Evolutionary conservation across 2,329 filamentous ascomycete species (phyloP).

Genomic region (Alternaria ventricosa): DNA sequence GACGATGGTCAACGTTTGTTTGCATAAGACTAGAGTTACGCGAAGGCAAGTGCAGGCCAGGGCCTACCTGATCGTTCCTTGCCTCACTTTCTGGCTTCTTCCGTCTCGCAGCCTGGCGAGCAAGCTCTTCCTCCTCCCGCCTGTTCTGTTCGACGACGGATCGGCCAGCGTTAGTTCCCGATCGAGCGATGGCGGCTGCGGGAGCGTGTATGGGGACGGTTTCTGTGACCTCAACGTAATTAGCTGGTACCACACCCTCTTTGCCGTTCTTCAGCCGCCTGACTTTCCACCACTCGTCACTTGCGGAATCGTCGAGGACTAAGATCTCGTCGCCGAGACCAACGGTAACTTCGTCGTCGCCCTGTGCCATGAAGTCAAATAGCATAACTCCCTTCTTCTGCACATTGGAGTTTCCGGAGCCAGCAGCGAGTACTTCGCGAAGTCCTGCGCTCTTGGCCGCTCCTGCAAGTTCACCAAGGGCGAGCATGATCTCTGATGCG

Average conservation of each 20-base stretch:
- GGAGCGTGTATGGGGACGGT: slow-evolving; percentile 61
- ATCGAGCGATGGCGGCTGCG: slow-evolving; percentile 55
- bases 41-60: slow-evolving; percentile 75
- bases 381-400: slow-evolving; percentile 86
- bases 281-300: slow-evolving; percentile 99
- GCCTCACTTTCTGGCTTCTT: slow-evolving; percentile 62
- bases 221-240: slow-evolving; percentile 89
- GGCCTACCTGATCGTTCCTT: slow-evolving; percentile 74
- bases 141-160: slow-evolving; percentile 79
- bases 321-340: slow-evolving; percentile 88
- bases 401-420: slow-evolving; percentile 63
- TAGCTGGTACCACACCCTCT: slow-evolving; percentile 94
- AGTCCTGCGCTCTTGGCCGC: slow-evolving; percentile 83
- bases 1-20: slow-evolving; percentile 70
- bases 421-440: slow-evolving; percentile 83
- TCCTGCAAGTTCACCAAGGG: slow-evolving; percentile 87
- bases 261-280: slow-evolving; percentile 87
- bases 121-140: slow-evolving; percentile 81
- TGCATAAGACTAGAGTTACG: slow-evolving; percentile 79
- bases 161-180: slow-evolving; percentile 65
- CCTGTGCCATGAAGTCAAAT: slow-evolving; percentile 96
- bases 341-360: slow-evolving; percentile 95
- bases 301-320: slow-evolving; percentile 86
- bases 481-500: slow-evolving; percentile 87
- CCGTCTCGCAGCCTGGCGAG: slow-evolving; percentile 76